A percentile compares a stretch with the other conserved stretches of the same genome.
Evolutionary conservation across 768 basidiomycete species (phyloP).

Genomic region (Boletus pseudopeckii): DNA sequence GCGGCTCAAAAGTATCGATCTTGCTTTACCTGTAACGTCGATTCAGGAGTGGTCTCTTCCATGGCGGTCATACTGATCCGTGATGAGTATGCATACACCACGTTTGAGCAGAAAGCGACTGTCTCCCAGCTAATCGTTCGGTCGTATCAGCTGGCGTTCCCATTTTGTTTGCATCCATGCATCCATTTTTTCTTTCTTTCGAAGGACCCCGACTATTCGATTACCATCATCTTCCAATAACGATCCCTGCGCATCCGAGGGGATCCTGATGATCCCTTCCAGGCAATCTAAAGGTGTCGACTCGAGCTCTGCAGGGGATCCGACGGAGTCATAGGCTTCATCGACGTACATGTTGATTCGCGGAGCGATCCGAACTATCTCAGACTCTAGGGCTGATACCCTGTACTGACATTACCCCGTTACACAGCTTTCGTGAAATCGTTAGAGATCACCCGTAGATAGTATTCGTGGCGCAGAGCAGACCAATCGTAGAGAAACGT

Average conservation of each 20-base stretch:
- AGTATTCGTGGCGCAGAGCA: background rate
- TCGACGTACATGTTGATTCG: constrained; percentile 14
- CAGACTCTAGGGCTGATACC: background rate
- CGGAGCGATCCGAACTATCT: constrained; percentile 1
- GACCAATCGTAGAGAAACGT: constrained; percentile 8
- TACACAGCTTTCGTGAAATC: constrained; percentile 4
- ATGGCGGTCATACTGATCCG: background rate
- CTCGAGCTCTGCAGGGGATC: constrained; percentile 14
- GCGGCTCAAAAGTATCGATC: background rate
- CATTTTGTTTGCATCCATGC: background rate
- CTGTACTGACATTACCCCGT: background rate
- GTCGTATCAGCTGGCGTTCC: background rate
- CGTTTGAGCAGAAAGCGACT: background rate
- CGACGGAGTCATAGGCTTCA: background rate
- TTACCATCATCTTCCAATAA: background rate
- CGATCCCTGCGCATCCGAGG: constrained; percentile 14
- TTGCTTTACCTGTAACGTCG: background rate
- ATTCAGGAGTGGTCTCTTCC: background rate
- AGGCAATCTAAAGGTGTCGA: background rate
- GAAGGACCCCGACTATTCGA: background rate
- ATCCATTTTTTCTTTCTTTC: no score
- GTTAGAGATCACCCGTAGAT: constrained; percentile 6
- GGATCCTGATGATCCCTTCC: constrained; percentile 2
- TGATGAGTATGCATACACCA: background rate
- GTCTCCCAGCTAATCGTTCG: background rate